These are phyloP conservation scores for Excoecaria agallocha DNA, from an alignment of 345 rosid genomes.

Conservation along the genomic window DNA sequence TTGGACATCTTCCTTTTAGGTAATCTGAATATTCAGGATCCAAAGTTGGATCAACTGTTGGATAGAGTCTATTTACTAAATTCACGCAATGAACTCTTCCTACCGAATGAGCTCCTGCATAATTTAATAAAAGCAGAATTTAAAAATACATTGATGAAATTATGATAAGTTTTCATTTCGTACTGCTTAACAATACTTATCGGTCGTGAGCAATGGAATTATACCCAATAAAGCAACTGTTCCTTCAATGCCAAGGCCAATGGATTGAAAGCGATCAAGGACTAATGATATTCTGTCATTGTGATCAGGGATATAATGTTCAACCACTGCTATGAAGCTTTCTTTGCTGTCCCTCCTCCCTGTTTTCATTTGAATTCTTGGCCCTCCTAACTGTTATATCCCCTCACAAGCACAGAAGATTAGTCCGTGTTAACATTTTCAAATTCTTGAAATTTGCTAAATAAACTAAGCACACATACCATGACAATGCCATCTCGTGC, in stretches of 20 bases:
- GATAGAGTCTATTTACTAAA: slow-evolving; percentile 69
- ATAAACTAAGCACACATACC: slow-evolving; percentile 27
- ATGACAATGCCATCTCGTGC: slow-evolving; percentile 77
- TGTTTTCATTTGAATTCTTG: slow-evolving; percentile 72
- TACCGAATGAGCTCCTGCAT: slow-evolving; percentile 73
- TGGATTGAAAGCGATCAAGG: slow-evolving; percentile 56
- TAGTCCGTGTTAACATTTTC: too few relatives aligned
- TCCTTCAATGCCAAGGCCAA: slow-evolving; percentile 64
- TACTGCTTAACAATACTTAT: background rate
- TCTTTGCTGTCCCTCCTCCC: slow-evolving; percentile 63
- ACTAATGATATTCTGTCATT: slow-evolving; percentile 58
- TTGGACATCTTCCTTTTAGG: slow-evolving; percentile 61
- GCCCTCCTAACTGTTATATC: slow-evolving; percentile 60
- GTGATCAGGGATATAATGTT: slow-evolving; percentile 55
- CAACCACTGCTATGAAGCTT: slow-evolving; percentile 47
- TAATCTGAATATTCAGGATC: slow-evolving; percentile 56
- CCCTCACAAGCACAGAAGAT: background rate
- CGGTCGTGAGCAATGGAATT: too few relatives aligned
- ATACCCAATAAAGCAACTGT: slow-evolving; percentile 66
- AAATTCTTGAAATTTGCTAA: too few relatives aligned
- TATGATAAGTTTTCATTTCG: too few relatives aligned
- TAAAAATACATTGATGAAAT: too few relatives aligned
- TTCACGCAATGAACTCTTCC: slow-evolving; percentile 83
- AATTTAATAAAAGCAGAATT: background rate
- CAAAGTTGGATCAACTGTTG: slow-evolving; percentile 63